Evolutionary conservation across 1,284 basidiomycete species (phyloP).

Genomic region (Heterobasidion occidentale): DNA sequence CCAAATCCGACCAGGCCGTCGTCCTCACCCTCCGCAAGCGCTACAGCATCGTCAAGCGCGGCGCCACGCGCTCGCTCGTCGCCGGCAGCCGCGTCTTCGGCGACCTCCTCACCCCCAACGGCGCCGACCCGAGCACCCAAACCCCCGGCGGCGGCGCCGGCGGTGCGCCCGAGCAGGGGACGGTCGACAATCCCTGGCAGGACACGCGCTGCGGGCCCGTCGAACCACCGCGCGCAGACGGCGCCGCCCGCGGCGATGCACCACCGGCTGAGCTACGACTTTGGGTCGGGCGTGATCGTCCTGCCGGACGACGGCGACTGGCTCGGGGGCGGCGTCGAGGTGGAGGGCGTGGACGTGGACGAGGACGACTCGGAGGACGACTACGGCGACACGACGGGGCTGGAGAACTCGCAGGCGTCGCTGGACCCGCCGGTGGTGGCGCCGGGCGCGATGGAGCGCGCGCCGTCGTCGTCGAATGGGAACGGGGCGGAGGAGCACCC

Average conservation of each 20-base stretch:
- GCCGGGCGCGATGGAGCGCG: not conserved
- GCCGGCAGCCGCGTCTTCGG: constrained; percentile 5
- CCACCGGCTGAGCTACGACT: constrained; percentile 71
- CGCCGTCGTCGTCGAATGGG: not conserved
- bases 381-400: constrained; percentile 13
- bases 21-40: constrained; percentile 70
- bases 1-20: constrained; percentile 50
- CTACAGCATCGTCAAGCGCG: constrained; percentile 40
- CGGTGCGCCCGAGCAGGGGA: not conserved
- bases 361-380: constrained; percentile 29
- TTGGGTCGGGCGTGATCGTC: constrained; percentile 76
- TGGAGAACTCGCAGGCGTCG: constrained; percentile 10
- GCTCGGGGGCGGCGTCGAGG: constrained; percentile 41
- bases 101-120: constrained; percentile 1
- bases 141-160: too few relatives aligned
- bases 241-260: constrained; percentile 20
- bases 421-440: constrained; percentile 1
- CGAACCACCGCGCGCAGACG: constrained; percentile 13
- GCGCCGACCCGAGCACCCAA: constrained; percentile 4
- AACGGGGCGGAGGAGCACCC: not conserved
- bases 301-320: constrained; percentile 72
- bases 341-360: constrained; percentile 33
- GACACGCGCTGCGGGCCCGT: constrained; percentile 19
- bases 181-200: constrained; percentile 45
- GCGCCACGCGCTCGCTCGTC: constrained; percentile 11